These are phyloP conservation scores for Neopestalotiopsis clavispora DNA, from an alignment of 2,329 filamentous ascomycete species.

Conservation along the genomic window DNA sequence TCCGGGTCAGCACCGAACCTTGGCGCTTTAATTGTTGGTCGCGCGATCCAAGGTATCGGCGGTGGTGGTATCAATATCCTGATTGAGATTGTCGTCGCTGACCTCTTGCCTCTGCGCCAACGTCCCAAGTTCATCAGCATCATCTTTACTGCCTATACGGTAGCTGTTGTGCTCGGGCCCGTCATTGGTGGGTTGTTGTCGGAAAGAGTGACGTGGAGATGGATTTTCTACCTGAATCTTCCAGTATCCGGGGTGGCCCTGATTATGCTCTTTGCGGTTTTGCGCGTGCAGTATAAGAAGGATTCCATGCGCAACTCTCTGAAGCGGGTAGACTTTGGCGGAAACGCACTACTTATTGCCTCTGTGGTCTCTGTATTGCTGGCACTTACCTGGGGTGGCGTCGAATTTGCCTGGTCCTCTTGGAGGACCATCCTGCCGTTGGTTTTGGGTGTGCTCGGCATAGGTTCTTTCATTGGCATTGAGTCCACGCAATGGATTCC, in stretches of 20 bases:
- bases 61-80: constrained; percentile 38
- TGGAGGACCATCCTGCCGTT: constrained; percentile 21
- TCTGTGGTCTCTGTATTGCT: constrained; percentile 39
- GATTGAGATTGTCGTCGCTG: constrained; percentile 50
- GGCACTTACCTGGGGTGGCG: constrained; percentile 34
- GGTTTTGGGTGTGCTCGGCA: constrained; percentile 7
- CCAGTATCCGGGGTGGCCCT: constrained; percentile 34
- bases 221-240: constrained; percentile 44
- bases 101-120: constrained; percentile 51
- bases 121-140: constrained; percentile 43
- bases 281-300: constrained; percentile 27
- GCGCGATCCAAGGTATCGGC: constrained; percentile 46
- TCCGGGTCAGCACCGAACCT: background rate
- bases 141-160: constrained; percentile 30
- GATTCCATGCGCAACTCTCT: constrained; percentile 18
- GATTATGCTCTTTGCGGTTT: constrained; percentile 31
- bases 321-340: constrained; percentile 38
- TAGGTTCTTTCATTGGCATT: background rate
- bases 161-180: constrained; percentile 37
- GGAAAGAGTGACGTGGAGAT: constrained; percentile 40
- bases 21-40: constrained; percentile 45
- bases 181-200: constrained; percentile 28
- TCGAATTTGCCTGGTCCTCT: constrained; percentile 22
- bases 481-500: constrained; percentile 12
- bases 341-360: constrained; percentile 39